These are phyloP conservation scores for Clathrospora elynae DNA, from an alignment of 2,329 filamentous ascomycete species.

Conservation along the genomic window DNA sequence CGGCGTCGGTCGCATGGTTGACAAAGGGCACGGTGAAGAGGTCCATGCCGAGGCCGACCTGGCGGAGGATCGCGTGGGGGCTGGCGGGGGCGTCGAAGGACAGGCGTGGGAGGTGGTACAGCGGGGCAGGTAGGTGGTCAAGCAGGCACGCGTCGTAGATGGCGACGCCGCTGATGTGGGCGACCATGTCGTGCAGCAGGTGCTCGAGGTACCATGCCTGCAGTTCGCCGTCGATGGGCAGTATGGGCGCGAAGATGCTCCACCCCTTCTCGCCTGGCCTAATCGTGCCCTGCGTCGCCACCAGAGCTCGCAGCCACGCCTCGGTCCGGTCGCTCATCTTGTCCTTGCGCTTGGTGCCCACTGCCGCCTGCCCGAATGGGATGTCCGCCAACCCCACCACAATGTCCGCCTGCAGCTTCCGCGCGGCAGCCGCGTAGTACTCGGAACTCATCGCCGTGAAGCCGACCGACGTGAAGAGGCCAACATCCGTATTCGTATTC, in stretches of 20 bases:
- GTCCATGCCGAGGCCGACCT: slow-evolving; percentile 78
- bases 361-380: slow-evolving; percentile 61
- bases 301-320: slow-evolving; percentile 74
- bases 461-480: slow-evolving; percentile 84
- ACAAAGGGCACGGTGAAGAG: slow-evolving; percentile 79
- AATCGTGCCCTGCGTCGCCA: slow-evolving; percentile 52
- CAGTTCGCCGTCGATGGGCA: slow-evolving; percentile 74
- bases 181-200: slow-evolving; percentile 66
- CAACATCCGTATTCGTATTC: slow-evolving; percentile 73
- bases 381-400: slow-evolving; percentile 77
- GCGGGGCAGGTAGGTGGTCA: slow-evolving; percentile 65
- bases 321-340: slow-evolving; percentile 89
- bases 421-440: slow-evolving; percentile 70
- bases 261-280: slow-evolving; percentile 37
- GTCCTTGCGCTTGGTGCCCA: slow-evolving; percentile 72
- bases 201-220: slow-evolving; percentile 82
- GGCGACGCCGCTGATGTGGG: slow-evolving; percentile 67
- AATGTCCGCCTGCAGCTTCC: slow-evolving; percentile 77
- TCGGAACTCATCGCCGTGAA: slow-evolving; percentile 72
- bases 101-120: slow-evolving; percentile 71
- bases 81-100: slow-evolving; percentile 71
- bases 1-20: slow-evolving; percentile 75
- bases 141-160: slow-evolving; percentile 77
- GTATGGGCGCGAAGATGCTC: slow-evolving; percentile 64
- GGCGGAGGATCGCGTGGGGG: slow-evolving; percentile 77